Evolutionary conservation across 768 basidiomycete species (phyloP).

Genomic region (Psilocybe cubensis): DNA sequence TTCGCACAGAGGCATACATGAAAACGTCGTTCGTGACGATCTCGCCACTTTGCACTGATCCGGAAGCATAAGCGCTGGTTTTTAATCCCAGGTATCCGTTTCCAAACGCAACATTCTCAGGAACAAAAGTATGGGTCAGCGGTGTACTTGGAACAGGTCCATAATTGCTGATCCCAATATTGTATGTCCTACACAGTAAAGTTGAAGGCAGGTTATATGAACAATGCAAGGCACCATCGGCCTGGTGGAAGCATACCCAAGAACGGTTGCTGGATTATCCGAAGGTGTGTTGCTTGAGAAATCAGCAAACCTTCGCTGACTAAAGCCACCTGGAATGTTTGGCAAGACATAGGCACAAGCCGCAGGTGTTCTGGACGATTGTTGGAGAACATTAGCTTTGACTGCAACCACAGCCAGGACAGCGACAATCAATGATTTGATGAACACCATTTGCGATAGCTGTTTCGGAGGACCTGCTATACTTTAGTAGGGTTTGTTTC

Average conservation of each 20-base stretch:
- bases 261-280: not conserved
- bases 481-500: too few relatives aligned
- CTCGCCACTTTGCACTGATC: conserved; percentile 31
- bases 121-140: conserved; percentile 28
- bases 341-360: not conserved
- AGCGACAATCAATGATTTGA: not conserved
- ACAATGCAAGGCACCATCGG: too few relatives aligned
- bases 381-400: not conserved
- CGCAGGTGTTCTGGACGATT: not conserved
- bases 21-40: conserved; percentile 31
- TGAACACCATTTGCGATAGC: not conserved
- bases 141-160: conserved; percentile 17
- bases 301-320: conserved; percentile 2
- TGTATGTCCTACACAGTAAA: not conserved
- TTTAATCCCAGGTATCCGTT: conserved; percentile 35
- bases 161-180: conserved; percentile 28
- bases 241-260: too few relatives aligned
- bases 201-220: too few relatives aligned
- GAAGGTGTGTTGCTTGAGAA: not conserved
- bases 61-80: conserved; percentile 32
- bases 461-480: too few relatives aligned
- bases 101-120: conserved; percentile 32
- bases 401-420: not conserved
- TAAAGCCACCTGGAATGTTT: conserved; percentile 7
- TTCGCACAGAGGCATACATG: conserved; percentile 37